phyloP scores from a whole-genome alignment of 1,284 basidiomycete genomes.

The Pseudozyma hubeiensis region DNA sequence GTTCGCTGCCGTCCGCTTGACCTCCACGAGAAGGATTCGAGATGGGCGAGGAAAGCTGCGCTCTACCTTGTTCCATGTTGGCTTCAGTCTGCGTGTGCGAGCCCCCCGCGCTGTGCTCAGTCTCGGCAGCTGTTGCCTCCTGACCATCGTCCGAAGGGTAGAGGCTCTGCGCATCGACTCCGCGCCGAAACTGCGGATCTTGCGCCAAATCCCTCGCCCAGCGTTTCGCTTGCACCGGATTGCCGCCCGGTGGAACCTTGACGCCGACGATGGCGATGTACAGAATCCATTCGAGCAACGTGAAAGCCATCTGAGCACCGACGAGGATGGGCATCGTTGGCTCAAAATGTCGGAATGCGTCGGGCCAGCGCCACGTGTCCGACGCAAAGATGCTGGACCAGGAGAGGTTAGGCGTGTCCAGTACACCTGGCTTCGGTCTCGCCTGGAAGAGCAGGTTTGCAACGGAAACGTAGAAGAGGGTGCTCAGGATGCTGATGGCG shows the following conservation, averaged over 20 bases:
- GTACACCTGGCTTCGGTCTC: conserved; percentile 14
- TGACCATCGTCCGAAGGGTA: conserved; percentile 29
- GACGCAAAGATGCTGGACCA: conserved; percentile 1
- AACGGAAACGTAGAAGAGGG: conserved; percentile 49
- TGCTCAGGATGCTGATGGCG: conserved; percentile 49
- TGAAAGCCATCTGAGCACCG: conserved; percentile 37
- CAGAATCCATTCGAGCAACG: conserved; percentile 47
- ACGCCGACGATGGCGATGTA: conserved; percentile 54
- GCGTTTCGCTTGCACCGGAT: conserved; percentile 37
- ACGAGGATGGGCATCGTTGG: conserved; percentile 47
- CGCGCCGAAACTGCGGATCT: conserved; percentile 31
- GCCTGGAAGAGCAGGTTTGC: conserved; percentile 55
- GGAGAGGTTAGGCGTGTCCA: neutral
- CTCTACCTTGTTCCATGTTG: conserved; percentile 15
- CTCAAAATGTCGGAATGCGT: conserved; percentile 26
- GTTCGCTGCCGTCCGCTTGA: conserved; percentile 21
- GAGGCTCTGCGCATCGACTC: conserved; percentile 40
- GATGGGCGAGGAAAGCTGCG: conserved; percentile 17
- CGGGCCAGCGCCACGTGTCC: conserved; percentile 26
- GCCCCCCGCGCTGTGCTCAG: neutral
- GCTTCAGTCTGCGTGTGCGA: conserved; percentile 1
- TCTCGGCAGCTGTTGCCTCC: neutral
- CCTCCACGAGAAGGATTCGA: conserved; percentile 7
- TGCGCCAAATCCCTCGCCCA: conserved; percentile 37
- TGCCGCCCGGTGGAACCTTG: conserved; percentile 48